Conservation (phyloP, 345 rosid species). For the Anacardium occidentale region DNA sequence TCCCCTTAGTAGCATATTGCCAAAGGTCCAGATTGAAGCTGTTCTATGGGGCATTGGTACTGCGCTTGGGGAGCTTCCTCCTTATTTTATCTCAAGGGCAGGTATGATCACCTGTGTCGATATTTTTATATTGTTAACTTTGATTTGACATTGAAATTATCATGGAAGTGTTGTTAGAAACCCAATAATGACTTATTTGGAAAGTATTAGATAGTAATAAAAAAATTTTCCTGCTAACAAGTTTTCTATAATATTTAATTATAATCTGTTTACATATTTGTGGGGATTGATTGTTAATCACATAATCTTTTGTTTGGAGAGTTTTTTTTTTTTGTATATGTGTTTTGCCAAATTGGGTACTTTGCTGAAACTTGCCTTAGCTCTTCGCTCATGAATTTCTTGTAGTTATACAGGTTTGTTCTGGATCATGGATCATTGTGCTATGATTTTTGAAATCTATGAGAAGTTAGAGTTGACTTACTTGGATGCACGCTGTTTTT, state of each 20-base stretch:
- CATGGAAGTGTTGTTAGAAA: not conserved
- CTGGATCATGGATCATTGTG: not conserved
- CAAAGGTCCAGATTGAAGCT: conserved; percentile 91
- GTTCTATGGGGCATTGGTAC: conserved; percentile 96
- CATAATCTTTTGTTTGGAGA: not conserved
- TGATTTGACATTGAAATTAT: not conserved
- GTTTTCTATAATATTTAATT: not conserved
- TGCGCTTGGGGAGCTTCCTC: conserved; percentile 99
- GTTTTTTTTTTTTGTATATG: not conserved
- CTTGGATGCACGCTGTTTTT: not conserved
- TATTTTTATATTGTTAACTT: not conserved
- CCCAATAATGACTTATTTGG: not conserved
- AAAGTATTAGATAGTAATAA: not conserved
- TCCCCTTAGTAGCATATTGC: conserved; percentile 84
- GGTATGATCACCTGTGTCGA: conserved; percentile 39
- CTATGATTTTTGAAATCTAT: not conserved
- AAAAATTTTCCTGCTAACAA: not conserved
- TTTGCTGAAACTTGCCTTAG: not conserved
- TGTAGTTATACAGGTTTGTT: not conserved
- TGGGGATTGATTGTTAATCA: not conserved
- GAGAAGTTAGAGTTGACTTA: not conserved
- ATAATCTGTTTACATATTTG: not conserved
- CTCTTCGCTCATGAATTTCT: not conserved
- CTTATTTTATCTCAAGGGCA: conserved; percentile 97
- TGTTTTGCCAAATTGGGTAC: not conserved